Conservation (phyloP, 345 rosid genomes). For the Eucalyptus lansdowneana region DNA sequence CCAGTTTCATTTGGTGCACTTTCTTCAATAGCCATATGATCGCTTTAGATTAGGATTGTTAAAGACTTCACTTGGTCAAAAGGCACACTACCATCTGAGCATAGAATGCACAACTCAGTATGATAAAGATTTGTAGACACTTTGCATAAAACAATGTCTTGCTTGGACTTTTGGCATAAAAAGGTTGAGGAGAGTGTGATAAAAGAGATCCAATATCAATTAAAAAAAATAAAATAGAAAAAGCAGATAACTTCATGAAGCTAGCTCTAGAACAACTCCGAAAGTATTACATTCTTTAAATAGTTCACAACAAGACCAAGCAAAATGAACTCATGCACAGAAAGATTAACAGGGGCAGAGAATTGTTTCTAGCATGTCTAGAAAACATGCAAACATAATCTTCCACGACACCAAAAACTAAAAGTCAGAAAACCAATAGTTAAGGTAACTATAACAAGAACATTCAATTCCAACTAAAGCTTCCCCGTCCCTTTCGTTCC, state of each 20-base stretch:
- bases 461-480: neutral
- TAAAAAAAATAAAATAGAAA: neutral
- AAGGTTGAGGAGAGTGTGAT: neutral
- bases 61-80: neutral
- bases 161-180: neutral
- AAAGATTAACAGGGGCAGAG: neutral
- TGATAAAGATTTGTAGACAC: neutral
- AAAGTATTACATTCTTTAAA: neutral
- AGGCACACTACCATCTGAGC: neutral
- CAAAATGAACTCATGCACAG: neutral
- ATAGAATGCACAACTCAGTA: neutral
- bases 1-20: conserved; percentile 13
- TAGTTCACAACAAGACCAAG: neutral
- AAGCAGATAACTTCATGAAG: neutral
- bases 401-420: neutral
- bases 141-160: neutral
- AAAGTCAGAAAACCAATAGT: neutral
- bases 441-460: neutral
- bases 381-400: neutral
- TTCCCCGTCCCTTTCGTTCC: neutral
- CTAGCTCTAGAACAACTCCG: neutral
- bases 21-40: conserved; percentile 7
- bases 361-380: neutral
- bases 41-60: neutral
- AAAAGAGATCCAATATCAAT: neutral